phyloP scores from a whole-genome alignment of 2,329 filamentous ascomycete genomes.

The Aspergillus sp. region DNA sequence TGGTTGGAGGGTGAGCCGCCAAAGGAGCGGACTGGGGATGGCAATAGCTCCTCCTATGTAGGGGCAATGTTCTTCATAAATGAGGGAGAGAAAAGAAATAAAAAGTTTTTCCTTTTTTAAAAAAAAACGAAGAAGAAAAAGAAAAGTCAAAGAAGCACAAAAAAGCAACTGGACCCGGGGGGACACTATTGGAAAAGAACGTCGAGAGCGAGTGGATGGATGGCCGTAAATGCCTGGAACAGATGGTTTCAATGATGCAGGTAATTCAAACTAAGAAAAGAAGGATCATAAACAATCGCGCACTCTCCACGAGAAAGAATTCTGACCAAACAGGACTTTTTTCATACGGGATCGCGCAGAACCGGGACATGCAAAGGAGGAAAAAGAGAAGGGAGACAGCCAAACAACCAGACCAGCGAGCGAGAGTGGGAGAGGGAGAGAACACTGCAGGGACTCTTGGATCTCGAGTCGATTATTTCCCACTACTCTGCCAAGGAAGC shows the following conservation, averaged over 20 bases:
- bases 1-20: neutral
- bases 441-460: slow-evolving; percentile 9
- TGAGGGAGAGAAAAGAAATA: neutral
- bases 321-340: slow-evolving; percentile 18
- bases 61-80: slow-evolving; percentile 3
- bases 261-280: slow-evolving; percentile 7
- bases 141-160: slow-evolving; percentile 2
- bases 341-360: slow-evolving; percentile 17
- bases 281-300: slow-evolving; percentile 7
- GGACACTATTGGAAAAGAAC: slow-evolving; percentile 1
- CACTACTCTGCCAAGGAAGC: neutral
- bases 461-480: slow-evolving; percentile 1
- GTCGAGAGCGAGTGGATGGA: slow-evolving; percentile 7
- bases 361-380: slow-evolving; percentile 8
- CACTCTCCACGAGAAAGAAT: slow-evolving; percentile 8
- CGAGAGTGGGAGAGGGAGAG: slow-evolving; percentile 7
- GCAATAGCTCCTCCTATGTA: slow-evolving; percentile 5
- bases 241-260: slow-evolving; percentile 17
- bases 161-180: slow-evolving; percentile 6
- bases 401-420: slow-evolving; percentile 6
- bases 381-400: slow-evolving; percentile 11
- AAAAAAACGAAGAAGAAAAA: slow-evolving; percentile 3
- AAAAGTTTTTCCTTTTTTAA: neutral
- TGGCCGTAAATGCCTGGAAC: slow-evolving; percentile 7
- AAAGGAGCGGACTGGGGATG: neutral